These are phyloP conservation scores for Albatrellus ellisii DNA, from an alignment of 768 basidiomycete species.

Conservation along the genomic window DNA sequence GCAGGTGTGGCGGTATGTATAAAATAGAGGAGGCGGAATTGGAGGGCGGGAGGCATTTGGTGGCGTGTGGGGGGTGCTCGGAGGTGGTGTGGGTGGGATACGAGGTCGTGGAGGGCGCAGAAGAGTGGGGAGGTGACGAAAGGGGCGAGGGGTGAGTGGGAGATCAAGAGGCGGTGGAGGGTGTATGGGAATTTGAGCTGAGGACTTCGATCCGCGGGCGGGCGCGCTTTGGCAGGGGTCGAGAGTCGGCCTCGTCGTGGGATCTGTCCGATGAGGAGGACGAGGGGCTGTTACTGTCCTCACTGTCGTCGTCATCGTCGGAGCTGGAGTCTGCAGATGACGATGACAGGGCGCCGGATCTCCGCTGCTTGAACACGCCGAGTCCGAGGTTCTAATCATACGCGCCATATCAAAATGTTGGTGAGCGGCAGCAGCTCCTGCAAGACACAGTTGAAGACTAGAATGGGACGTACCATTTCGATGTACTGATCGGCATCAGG, in stretches of 20 bases:
- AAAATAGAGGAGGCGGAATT: constrained; percentile 41
- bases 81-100: constrained; percentile 84
- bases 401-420: not conserved
- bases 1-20: constrained; percentile 67
- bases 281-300: not conserved
- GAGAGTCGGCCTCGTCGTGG: not conserved
- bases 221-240: constrained; percentile 1
- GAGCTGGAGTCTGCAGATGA: constrained; percentile 5
- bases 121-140: not conserved
- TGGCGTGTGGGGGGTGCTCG: constrained; percentile 65
- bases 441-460: too few species aligned
- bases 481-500: constrained; percentile 39
- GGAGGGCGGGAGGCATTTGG: constrained; percentile 59
- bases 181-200: not conserved
- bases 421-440: too few species aligned
- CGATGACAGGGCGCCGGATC: not conserved
- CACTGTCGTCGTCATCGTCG: not conserved
- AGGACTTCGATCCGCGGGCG: constrained; percentile 5
- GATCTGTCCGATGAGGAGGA: not conserved
- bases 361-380: constrained; percentile 16
- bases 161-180: not conserved
- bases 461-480: constrained; percentile 36
- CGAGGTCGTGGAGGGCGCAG: constrained; percentile 30
- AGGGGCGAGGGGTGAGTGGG: not conserved
- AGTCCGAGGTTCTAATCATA: constrained; percentile 15